Percentiles rank a stretch among this genome's conserved stretches.
These are phyloP conservation scores for Tuber aestivum DNA, from an alignment of 495 filamentous ascomycete genomes.

Conservation along the genomic window DNA sequence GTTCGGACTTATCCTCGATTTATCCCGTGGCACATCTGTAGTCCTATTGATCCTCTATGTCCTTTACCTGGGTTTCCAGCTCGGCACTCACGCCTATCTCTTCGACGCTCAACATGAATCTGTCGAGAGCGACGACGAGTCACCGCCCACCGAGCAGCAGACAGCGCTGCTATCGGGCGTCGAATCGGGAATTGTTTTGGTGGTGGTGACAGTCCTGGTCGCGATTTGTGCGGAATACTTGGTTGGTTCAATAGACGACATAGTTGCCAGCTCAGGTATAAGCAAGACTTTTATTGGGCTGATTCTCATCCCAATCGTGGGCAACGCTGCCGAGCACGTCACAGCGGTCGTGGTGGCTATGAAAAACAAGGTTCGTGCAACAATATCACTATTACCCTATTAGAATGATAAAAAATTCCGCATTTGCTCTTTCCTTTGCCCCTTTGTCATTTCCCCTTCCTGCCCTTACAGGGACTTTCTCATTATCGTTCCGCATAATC, in stretches of 20 bases:
- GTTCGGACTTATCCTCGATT: conserved; percentile 60
- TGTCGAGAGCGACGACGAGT: conserved; percentile 43
- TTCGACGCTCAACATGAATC: conserved; percentile 57
- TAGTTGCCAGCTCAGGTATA: conserved; percentile 77
- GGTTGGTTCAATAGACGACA: conserved; percentile 83
- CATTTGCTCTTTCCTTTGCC: neutral
- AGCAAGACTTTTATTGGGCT: conserved; percentile 95
- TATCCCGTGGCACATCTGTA: conserved; percentile 86
- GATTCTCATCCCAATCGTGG: conserved; percentile 91
- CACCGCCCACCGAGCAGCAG: conserved; percentile 44
- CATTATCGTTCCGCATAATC: neutral
- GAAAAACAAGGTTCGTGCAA: conserved; percentile 63
- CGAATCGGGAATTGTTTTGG: conserved; percentile 65
- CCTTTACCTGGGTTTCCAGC: conserved; percentile 85
- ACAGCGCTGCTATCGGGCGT: conserved; percentile 55
- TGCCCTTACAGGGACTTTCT: neutral
- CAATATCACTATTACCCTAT: conserved; percentile 5
- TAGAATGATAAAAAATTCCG: neutral
- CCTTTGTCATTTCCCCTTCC: neutral
- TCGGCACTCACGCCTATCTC: conserved; percentile 69
- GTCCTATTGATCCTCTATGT: conserved; percentile 84
- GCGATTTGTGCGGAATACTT: conserved; percentile 89
- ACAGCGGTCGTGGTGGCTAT: conserved; percentile 86
- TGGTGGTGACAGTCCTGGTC: conserved; percentile 75
- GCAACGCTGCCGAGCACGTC: conserved; percentile 95